These are phyloP conservation scores for Phlyctochytrium bullatum DNA, from an alignment of 192 early-diverging fungal genomes.

Conservation along the genomic window DNA sequence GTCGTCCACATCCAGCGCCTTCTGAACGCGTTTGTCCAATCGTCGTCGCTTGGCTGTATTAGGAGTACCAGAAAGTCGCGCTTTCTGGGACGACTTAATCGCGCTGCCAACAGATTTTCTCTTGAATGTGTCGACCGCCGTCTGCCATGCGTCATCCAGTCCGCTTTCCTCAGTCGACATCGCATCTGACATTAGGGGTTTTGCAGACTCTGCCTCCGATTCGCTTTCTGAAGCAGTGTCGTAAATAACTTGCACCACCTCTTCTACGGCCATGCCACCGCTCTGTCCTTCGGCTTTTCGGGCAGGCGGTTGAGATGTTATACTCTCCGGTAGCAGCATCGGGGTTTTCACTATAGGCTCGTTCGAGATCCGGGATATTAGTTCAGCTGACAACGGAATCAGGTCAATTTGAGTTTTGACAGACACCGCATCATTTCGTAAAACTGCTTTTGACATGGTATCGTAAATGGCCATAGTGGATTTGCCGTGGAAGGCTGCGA, in stretches of 20 bases:
- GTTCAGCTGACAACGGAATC: background rate
- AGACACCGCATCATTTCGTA: background rate
- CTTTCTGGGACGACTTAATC: too few species aligned
- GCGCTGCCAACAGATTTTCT: background rate
- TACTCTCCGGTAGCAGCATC: background rate
- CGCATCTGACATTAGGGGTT: background rate
- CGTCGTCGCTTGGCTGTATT: background rate
- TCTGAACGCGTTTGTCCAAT: background rate
- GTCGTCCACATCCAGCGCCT: conserved; percentile 5
- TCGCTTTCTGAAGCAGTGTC: conserved; percentile 19
- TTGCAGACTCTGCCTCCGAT: conserved; percentile 1
- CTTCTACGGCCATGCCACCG: conserved; percentile 7
- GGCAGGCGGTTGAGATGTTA: background rate
- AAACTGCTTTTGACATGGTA: background rate
- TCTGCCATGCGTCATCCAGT: too few species aligned
- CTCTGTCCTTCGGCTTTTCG: background rate
- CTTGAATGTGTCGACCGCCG: background rate
- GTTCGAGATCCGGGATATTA: background rate
- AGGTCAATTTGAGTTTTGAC: background rate
- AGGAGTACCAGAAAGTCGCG: too few species aligned
- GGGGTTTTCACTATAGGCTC: background rate
- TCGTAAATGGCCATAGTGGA: background rate
- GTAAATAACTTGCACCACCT: background rate
- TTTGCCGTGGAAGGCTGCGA: background rate
- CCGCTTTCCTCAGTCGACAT: too few species aligned